phyloP scores from a whole-genome alignment of 176 grass and related monocot genomes.

The Triticum monococcum region DNA sequence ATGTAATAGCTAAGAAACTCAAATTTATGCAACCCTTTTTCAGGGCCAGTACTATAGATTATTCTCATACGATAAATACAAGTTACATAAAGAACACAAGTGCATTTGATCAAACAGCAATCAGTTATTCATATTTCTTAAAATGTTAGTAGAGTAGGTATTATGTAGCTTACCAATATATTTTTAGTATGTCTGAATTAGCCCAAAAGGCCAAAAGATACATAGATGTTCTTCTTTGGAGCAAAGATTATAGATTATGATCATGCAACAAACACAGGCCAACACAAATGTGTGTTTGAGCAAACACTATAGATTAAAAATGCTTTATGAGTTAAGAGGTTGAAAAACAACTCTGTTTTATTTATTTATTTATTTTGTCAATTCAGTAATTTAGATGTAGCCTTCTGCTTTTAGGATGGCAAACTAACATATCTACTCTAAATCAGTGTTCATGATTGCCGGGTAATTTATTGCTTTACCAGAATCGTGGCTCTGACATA shows the following conservation, averaged over 20 bases:
- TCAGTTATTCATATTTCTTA: slow-evolving; percentile 21
- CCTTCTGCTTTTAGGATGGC: slow-evolving; percentile 11
- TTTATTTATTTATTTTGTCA: slow-evolving; percentile 12
- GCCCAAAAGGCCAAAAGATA: not conserved
- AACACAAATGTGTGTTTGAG: not conserved
- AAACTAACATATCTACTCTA: slow-evolving; percentile 14
- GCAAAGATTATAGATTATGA: not conserved
- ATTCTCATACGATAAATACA: not conserved
- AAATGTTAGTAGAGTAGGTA: not conserved
- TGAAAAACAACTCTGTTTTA: not conserved
- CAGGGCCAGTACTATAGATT: not conserved
- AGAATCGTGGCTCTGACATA: slow-evolving; percentile 80
- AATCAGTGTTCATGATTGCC: slow-evolving; percentile 26
- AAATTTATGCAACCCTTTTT: not conserved
- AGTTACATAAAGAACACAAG: not conserved
- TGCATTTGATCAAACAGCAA: not conserved
- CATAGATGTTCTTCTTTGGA: not conserved
- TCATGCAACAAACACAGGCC: not conserved
- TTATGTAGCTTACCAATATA: not conserved
- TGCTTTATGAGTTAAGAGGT: not conserved
- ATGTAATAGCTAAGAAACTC: not conserved
- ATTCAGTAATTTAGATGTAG: slow-evolving; percentile 8
- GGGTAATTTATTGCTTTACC: slow-evolving; percentile 49
- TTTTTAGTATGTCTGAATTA: not conserved
- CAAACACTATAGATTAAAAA: not conserved